Evolutionary conservation across 2,329 filamentous ascomycete species (phyloP), one percentile per base, ranked within the genome.

Genomic region (Fusarium virguliforme): DNA sequence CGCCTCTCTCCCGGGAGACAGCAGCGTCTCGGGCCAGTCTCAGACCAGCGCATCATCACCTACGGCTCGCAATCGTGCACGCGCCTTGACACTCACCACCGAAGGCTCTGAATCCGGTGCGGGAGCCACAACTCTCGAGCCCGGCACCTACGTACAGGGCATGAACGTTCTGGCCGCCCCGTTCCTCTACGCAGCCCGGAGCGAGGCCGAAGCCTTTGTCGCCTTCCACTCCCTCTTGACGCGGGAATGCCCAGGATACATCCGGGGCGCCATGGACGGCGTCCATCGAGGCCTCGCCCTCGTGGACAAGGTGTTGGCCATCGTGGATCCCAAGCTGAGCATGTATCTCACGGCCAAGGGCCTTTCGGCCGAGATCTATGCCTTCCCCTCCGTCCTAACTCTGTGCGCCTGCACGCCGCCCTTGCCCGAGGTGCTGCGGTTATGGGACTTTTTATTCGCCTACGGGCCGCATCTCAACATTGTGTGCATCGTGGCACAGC

Each of bases 81-180:
- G 87, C 37, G 87, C 88, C 34, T 78, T 89, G 62, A 88, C 88
- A 12, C 82, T 91, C 60, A 91, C 88, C 2, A 91, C 88, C 0
- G 89, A 91, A 76, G 86, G 90, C 67, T 87, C 91, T 72, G 89
- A 91, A 69, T 84, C 85, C 7, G 87, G 87, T 63, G 77, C 80
- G 12, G 87, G 87, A 64, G 78, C 81, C 22, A 85, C 83, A 3
- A 85, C 83, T 7, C 83, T 84, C 34, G 91, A 94, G 74, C 88
- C 93, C 10, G 94, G 94, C 34, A 95, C 93, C 41, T 99, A 99
- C 76, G 95, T 99, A 3, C 96, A 99, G 81, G 96, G 96, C 73
- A 98, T 99, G 95, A 99, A 99, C 79, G 96, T 99, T 41, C 88
- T 99, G 15, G 95, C 95, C 9, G 96, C 96, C 1, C 96, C 96